Percentiles rank a stretch among this genome's conserved stretches.
These are phyloP conservation scores for Striga hermonthica DNA, from an alignment of 305 asterid genomes.

Conservation along the genomic window DNA sequence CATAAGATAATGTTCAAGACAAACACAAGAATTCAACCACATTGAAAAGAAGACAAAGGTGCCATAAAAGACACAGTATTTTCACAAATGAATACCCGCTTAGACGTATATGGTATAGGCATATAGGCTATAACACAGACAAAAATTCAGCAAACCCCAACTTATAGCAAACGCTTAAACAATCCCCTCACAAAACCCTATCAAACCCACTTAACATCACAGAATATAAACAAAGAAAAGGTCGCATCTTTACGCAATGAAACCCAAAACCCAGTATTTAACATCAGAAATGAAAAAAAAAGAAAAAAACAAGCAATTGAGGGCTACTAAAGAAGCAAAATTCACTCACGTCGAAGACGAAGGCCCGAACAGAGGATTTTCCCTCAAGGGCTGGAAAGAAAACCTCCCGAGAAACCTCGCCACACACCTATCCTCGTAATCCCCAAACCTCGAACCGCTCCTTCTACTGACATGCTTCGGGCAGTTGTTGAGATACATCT, in stretches of 20 bases:
- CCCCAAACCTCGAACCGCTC: constrained; percentile 25
- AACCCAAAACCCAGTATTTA: not conserved
- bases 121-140: no score
- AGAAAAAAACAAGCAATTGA: constrained; percentile 2
- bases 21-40: no score
- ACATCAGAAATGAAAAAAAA: constrained; percentile 13
- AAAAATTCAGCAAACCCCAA: no score
- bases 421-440: constrained; percentile 42
- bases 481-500: constrained; percentile 71
- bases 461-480: constrained; percentile 39
- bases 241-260: not conserved
- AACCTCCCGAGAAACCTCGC: constrained; percentile 68
- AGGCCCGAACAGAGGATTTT: constrained; percentile 87
- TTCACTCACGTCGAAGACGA: constrained; percentile 69
- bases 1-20: no score
- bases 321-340: constrained; percentile 10
- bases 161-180: no score
- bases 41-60: no score
- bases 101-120: no score
- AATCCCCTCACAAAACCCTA: no score
- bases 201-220: not conserved
- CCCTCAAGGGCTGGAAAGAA: constrained; percentile 72
- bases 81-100: no score
- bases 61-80: no score
- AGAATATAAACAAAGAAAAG: not conserved